phyloP scores from a whole-genome alignment of 495 filamentous ascomycete species.

The Hypoxylon lenormandii region DNA sequence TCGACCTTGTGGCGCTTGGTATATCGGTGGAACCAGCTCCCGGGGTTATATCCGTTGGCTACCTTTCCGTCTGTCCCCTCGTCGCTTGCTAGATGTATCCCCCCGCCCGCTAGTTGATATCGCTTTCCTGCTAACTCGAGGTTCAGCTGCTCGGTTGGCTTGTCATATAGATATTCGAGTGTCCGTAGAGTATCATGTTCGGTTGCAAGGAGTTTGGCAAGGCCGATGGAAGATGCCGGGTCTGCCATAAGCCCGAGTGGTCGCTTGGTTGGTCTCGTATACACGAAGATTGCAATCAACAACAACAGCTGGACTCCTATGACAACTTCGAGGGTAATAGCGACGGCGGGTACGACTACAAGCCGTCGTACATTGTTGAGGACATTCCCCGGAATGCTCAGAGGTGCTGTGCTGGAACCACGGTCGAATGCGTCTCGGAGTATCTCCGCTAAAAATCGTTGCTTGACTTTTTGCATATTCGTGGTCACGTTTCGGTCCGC shows the following conservation, averaged over 20 bases:
- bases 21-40: background rate
- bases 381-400: conserved; percentile 4
- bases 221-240: conserved; percentile 33
- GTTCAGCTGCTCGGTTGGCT: conserved; percentile 2
- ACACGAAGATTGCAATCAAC: conserved; percentile 19
- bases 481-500: conserved; percentile 24
- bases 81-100: conserved; percentile 1
- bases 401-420: background rate
- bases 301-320: conserved; percentile 25
- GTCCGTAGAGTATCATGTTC: conserved; percentile 27
- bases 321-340: conserved; percentile 30
- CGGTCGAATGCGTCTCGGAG: conserved; percentile 45
- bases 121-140: background rate
- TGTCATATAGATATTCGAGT: conserved; percentile 16
- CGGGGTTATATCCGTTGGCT: conserved; percentile 28
- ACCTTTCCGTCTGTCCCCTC: no score
- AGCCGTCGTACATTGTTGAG: conserved; percentile 19
- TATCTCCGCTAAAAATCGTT: conserved; percentile 55
- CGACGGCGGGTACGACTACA: conserved; percentile 38
- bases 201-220: conserved; percentile 32
- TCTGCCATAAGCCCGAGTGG: conserved; percentile 41
- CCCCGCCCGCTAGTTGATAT: conserved; percentile 6
- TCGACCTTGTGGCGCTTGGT: background rate
- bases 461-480: conserved; percentile 49
- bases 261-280: conserved; percentile 28